These are phyloP conservation scores for Pythium diclinum DNA, from an alignment of 352 stramenopile species.

Conservation along the genomic window DNA sequence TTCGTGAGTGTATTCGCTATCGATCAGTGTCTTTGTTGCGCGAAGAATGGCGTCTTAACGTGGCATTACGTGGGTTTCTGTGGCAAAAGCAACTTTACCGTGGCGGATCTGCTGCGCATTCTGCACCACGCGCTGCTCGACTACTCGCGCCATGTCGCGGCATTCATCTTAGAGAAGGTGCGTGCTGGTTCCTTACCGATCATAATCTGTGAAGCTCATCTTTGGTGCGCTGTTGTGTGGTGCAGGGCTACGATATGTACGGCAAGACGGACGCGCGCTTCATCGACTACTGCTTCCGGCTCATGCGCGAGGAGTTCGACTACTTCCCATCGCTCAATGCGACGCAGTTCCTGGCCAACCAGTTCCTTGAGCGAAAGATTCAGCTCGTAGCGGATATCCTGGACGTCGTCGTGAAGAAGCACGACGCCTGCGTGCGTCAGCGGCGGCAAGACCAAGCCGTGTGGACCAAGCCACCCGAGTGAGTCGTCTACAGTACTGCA, in stretches of 20 bases:
- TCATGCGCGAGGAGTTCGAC: constrained; percentile 68
- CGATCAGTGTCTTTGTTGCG: neutral
- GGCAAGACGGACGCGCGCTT: constrained; percentile 79
- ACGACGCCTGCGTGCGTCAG: constrained; percentile 38
- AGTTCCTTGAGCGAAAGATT: constrained; percentile 62
- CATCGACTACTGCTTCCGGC: constrained; percentile 66
- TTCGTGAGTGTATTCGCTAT: constrained; percentile 15
- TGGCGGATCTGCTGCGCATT: constrained; percentile 52
- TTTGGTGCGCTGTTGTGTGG: neutral
- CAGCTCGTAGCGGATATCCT: constrained; percentile 55
- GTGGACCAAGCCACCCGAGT: constrained; percentile 46
- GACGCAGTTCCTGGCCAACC: constrained; percentile 59
- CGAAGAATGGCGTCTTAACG: neutral
- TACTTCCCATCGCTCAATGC: constrained; percentile 63
- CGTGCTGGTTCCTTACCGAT: neutral
- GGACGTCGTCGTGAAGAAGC: constrained; percentile 42
- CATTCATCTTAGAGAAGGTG: constrained; percentile 45
- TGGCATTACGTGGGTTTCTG: neutral
- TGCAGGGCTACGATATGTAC: constrained; percentile 62
- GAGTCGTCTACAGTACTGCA: neutral
- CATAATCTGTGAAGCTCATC: neutral
- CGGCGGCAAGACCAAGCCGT: constrained; percentile 49
- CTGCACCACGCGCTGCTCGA: constrained; percentile 73
- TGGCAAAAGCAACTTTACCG: neutral
- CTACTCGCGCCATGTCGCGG: constrained; percentile 62